These are phyloP conservation scores for Chenopodium berlandieri DNA, from an alignment of 148 eudicot species.

Conservation along the genomic window DNA sequence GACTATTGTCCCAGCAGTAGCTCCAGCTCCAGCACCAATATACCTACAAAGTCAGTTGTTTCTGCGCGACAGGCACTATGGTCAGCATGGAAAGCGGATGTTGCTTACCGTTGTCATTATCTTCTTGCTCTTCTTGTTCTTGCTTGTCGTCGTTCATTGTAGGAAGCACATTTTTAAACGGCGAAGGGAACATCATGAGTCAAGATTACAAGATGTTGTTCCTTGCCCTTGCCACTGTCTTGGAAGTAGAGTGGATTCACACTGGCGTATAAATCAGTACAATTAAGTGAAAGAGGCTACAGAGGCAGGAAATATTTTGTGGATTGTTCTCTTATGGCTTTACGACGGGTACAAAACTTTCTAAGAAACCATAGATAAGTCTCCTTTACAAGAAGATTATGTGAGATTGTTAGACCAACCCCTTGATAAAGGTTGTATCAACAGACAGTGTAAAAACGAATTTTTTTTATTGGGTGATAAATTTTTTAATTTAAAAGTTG, in stretches of 20 bases:
- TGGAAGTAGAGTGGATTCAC: neutral
- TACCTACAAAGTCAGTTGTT: neutral
- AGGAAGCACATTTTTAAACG: constrained; percentile 7
- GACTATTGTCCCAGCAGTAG: neutral
- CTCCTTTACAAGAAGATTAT: too few species aligned
- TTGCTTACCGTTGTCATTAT: neutral
- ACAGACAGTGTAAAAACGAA: too few species aligned
- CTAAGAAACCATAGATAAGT: too few species aligned
- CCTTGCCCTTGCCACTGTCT: neutral
- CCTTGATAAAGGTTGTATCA: too few species aligned
- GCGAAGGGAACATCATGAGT: neutral
- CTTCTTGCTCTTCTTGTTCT: constrained; percentile 3
- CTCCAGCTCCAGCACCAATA: neutral
- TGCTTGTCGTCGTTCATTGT: constrained; percentile 6
- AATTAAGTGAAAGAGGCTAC: too few species aligned
- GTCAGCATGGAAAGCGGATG: constrained; percentile 14
- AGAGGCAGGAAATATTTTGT: too few species aligned
- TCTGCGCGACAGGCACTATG: constrained; percentile 2
- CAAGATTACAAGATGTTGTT: neutral
- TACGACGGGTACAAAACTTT: too few species aligned
- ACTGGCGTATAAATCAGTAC: neutral
- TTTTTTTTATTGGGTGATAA: too few species aligned
- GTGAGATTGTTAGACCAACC: too few species aligned
- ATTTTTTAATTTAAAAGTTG: too few species aligned
- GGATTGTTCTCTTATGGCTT: too few species aligned